phyloP scores from a whole-genome alignment of 768 basidiomycete genomes.

The Boletus rubescentipes region DNA sequence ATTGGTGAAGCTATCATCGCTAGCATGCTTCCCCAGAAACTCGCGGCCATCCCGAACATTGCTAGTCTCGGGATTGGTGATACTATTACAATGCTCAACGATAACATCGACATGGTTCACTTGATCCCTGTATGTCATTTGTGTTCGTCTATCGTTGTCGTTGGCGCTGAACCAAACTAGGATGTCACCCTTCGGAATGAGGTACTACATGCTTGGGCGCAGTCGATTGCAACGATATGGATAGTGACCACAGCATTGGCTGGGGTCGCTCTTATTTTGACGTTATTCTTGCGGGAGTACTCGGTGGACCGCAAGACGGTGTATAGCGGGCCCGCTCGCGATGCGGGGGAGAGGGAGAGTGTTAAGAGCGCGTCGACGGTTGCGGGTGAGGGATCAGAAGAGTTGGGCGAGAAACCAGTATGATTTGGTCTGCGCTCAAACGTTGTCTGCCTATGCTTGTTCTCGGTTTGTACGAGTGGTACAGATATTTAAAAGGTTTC shows the following conservation, averaged over 20 bases:
- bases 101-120: slow-evolving; percentile 45
- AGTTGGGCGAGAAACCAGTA: neutral
- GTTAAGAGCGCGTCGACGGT: neutral
- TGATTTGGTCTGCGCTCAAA: neutral
- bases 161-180: slow-evolving; percentile 28
- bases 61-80: slow-evolving; percentile 30
- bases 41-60: slow-evolving; percentile 34
- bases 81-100: slow-evolving; percentile 40
- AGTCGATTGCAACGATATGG: slow-evolving; percentile 65
- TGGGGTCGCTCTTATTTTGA: slow-evolving; percentile 49
- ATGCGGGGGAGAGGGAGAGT: slow-evolving; percentile 18
- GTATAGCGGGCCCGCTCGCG: slow-evolving; percentile 27
- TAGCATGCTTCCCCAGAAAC: slow-evolving; percentile 43
- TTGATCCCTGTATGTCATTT: slow-evolving; percentile 11
- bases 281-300: slow-evolving; percentile 59
- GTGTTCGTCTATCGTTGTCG: neutral
- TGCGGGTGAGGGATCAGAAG: neutral
- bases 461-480: too few species aligned
- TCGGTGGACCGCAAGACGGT: slow-evolving; percentile 54
- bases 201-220: slow-evolving; percentile 61
- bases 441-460: neutral
- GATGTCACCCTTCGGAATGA: slow-evolving; percentile 47
- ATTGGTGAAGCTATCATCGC: slow-evolving; percentile 70
- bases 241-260: slow-evolving; percentile 58
- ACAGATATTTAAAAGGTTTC: neutral